A percentile compares a stretch with the other conserved stretches of the same genome.
Evolutionary conservation across 257 asterid genomes (phyloP).

Genomic region (Cordia subcordata): DNA sequence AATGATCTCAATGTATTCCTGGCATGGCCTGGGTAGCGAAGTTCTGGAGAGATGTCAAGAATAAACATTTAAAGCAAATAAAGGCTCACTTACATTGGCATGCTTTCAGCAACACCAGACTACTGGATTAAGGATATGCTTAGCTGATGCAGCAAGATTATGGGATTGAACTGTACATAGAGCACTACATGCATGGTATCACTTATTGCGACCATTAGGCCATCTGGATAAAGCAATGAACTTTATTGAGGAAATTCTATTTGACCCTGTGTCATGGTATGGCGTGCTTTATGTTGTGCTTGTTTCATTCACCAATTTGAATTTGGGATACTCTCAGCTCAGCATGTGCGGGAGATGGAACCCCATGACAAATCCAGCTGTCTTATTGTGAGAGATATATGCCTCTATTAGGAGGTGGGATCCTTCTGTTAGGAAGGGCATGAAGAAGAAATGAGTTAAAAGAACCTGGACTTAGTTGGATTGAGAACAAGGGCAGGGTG

Average conservation of each 20-base stretch:
- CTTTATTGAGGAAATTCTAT: slow-evolving; percentile 58
- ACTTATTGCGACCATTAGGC: slow-evolving; percentile 70
- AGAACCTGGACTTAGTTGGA: slow-evolving; percentile 96
- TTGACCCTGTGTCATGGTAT: slow-evolving; percentile 76
- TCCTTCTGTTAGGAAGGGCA: slow-evolving; percentile 56
- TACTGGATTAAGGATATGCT: slow-evolving; percentile 51
- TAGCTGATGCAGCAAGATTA: slow-evolving; percentile 58
- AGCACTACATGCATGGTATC: slow-evolving; percentile 89
- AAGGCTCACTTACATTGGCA: slow-evolving; percentile 74
- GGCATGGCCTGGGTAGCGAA: slow-evolving; percentile 77
- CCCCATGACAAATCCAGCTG: slow-evolving; percentile 77
- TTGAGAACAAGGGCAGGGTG: slow-evolving; percentile 62
- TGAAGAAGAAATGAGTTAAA: slow-evolving; percentile 66
- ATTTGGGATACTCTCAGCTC: slow-evolving; percentile 69
- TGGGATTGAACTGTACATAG: slow-evolving; percentile 65
- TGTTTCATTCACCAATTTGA: slow-evolving; percentile 63
- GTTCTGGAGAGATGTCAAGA: slow-evolving; percentile 56
- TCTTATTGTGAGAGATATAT: slow-evolving; percentile 67
- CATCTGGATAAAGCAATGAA: slow-evolving; percentile 63
- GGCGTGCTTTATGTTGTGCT: slow-evolving; percentile 94
- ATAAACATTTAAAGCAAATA: slow-evolving; percentile 47
- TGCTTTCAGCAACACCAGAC: slow-evolving; percentile 87
- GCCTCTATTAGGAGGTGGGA: slow-evolving; percentile 77
- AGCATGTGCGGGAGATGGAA: slow-evolving; percentile 66
- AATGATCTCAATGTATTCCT: slow-evolving; percentile 77